Conservation (phyloP, 2,329 filamentous ascomycete genomes). For the Penicillium frequentans region DNA sequence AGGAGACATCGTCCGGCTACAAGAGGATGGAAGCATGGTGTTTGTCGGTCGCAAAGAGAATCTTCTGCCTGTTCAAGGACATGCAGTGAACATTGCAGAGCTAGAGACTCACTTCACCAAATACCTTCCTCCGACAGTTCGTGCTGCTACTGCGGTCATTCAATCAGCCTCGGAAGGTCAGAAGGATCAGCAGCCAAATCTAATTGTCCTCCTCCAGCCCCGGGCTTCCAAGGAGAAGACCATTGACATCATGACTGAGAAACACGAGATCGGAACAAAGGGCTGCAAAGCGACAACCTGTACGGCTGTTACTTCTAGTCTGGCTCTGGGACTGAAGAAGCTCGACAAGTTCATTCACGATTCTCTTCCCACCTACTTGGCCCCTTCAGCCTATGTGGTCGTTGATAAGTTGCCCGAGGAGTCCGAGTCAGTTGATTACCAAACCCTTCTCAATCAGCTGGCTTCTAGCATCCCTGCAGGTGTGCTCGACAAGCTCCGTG, state of each 20-base stretch:
- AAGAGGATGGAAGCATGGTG: slow-evolving; percentile 28
- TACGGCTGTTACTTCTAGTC: slow-evolving; percentile 27
- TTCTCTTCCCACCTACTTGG: slow-evolving; percentile 47
- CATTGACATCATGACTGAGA: slow-evolving; percentile 27
- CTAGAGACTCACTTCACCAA: slow-evolving; percentile 40
- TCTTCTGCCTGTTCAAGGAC: slow-evolving; percentile 35
- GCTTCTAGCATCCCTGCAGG: slow-evolving; percentile 19
- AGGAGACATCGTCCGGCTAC: slow-evolving; percentile 33
- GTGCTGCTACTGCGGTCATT: slow-evolving; percentile 30
- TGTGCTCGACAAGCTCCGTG: slow-evolving; percentile 9
- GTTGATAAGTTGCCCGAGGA: slow-evolving; percentile 39
- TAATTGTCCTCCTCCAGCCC: slow-evolving; percentile 37
- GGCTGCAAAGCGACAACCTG: slow-evolving; percentile 15
- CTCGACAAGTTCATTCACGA: slow-evolving; percentile 46
- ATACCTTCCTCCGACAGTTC: slow-evolving; percentile 33
- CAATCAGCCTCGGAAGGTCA: slow-evolving; percentile 16
- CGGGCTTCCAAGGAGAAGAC: slow-evolving; percentile 22
- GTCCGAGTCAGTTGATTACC: slow-evolving; percentile 31
- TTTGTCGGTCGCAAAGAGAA: slow-evolving; percentile 38
- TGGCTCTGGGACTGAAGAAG: slow-evolving; percentile 40
- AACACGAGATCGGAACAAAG: slow-evolving; percentile 24
- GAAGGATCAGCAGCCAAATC: slow-evolving; percentile 12
- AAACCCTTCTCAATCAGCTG: slow-evolving; percentile 26
- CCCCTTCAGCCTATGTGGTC: slow-evolving; percentile 45
- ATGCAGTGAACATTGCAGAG: slow-evolving; percentile 42